Evolutionary conservation across 2,329 filamentous ascomycete species (phyloP).

Genomic region (Alternaria dauci): DNA sequence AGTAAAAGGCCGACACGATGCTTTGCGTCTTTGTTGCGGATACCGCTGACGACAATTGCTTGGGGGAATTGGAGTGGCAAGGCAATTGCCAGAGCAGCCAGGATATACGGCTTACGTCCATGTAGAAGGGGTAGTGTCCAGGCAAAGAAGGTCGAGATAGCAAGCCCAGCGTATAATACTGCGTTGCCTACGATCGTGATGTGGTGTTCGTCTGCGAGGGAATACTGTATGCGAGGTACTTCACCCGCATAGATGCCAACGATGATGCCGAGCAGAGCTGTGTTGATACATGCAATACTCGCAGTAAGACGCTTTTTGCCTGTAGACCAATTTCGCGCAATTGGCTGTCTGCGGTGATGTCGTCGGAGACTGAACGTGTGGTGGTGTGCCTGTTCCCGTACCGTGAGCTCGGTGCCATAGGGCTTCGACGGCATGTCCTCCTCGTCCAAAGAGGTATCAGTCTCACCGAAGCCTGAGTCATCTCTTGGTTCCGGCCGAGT

Average conservation of each 20-base stretch:
- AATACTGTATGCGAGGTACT: slow-evolving; percentile 81
- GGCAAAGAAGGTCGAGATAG: slow-evolving; percentile 72
- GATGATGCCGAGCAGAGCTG: slow-evolving; percentile 73
- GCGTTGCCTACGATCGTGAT: slow-evolving; percentile 76
- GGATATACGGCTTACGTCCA: slow-evolving; percentile 79
- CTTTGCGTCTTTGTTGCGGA: slow-evolving; percentile 59
- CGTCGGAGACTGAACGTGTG: slow-evolving; percentile 54
- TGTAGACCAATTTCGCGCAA: slow-evolving; percentile 76
- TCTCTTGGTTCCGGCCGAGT: slow-evolving; percentile 8
- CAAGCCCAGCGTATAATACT: slow-evolving; percentile 74
- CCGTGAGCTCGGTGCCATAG: slow-evolving; percentile 30
- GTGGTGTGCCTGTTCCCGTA: slow-evolving; percentile 36
- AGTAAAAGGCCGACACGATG: slow-evolving; percentile 70
- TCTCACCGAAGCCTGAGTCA: slow-evolving; percentile 21
- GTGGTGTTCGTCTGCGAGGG: slow-evolving; percentile 73
- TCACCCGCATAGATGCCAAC: slow-evolving; percentile 79
- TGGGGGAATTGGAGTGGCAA: slow-evolving; percentile 80
- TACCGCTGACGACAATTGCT: slow-evolving; percentile 67
- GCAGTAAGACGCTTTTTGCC: slow-evolving; percentile 74
- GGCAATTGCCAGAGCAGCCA: slow-evolving; percentile 71
- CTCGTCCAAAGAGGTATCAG: slow-evolving; percentile 30
- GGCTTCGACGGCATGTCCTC: slow-evolving; percentile 21
- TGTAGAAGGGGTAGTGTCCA: slow-evolving; percentile 80
- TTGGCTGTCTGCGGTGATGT: slow-evolving; percentile 66
- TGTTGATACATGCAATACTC: slow-evolving; percentile 74